A percentile compares a stretch with the other conserved stretches of the same genome.
phyloP scores from a whole-genome alignment of 176 grass and related monocot species.

The Thinopyrum elongatum region DNA sequence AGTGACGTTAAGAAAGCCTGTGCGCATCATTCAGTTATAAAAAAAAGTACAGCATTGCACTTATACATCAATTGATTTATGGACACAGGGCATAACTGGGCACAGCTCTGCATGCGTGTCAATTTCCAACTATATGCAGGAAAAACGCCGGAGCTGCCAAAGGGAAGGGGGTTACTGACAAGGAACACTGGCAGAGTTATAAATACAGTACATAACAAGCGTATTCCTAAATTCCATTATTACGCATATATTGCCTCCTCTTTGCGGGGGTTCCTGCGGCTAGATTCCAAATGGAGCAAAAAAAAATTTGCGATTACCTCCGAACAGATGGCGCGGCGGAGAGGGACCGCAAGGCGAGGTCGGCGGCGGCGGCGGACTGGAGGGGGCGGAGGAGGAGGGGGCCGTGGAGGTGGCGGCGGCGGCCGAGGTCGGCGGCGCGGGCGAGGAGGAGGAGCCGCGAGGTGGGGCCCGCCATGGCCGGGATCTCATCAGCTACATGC shows the following conservation, averaged over 20 bases:
- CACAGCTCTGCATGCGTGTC: neutral
- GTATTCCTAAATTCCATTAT: neutral
- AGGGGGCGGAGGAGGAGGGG: slow-evolving; percentile 11
- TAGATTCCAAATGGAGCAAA: neutral
- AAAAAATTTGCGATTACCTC: slow-evolving; percentile 19
- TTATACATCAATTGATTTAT: neutral
- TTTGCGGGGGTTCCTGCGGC: neutral
- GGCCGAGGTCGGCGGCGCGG: neutral
- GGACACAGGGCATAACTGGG: neutral
- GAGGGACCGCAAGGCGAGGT: neutral
- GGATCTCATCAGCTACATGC: slow-evolving; percentile 45
- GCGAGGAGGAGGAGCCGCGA: slow-evolving; percentile 35
- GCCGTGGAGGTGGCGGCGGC: neutral
- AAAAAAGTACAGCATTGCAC: neutral
- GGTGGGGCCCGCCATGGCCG: slow-evolving; percentile 40
- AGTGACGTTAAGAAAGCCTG: neutral
- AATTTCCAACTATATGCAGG: neutral
- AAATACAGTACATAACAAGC: too few species aligned
- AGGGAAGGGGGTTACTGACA: too few species aligned
- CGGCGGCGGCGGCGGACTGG: neutral
- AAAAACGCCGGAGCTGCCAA: neutral
- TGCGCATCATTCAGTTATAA: neutral
- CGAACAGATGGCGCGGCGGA: neutral
- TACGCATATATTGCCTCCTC: too few species aligned
- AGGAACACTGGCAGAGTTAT: neutral